Evolutionary conservation across 805 yeast species (phyloP).

Genomic region (Ogataea nitratoaversa): DNA sequence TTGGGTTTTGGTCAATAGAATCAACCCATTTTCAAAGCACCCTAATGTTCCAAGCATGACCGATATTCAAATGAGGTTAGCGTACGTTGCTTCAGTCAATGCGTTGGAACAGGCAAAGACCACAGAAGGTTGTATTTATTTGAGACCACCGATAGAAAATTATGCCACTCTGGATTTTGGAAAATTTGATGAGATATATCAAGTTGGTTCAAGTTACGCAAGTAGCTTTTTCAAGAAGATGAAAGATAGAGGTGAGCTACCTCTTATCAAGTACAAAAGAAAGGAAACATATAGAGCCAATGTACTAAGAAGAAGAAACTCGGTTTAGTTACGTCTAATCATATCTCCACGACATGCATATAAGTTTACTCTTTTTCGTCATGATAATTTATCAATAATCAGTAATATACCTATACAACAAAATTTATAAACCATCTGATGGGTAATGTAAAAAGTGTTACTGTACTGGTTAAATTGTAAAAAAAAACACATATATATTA

Average conservation of each 20-base stretch:
- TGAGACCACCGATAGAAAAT: conserved; percentile 91
- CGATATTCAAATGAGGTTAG: conserved; percentile 87
- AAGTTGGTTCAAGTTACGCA: conserved; percentile 77
- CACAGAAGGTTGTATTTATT: conserved; percentile 79
- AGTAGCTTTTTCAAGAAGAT: conserved; percentile 49
- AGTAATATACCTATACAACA: no score
- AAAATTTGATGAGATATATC: conserved; percentile 83
- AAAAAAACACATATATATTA: no score
- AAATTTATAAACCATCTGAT: no score
- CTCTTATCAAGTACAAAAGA: conserved; percentile 54
- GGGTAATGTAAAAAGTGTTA: no score
- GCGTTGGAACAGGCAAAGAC: conserved; percentile 84
- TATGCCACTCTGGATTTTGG: conserved; percentile 91
- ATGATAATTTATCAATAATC: no score
- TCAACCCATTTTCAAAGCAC: conserved; percentile 84
- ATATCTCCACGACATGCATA: no score
- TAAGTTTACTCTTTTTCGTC: no score
- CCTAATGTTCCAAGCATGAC: conserved; percentile 93
- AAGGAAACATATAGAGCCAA: conserved; percentile 26
- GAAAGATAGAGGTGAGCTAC: conserved; percentile 50
- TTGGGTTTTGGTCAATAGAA: conserved; percentile 82
- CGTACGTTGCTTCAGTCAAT: conserved; percentile 92
- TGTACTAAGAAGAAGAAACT: conserved; percentile 53
- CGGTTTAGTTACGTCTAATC: conserved; percentile 50
- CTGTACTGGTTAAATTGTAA: no score